Conservation (phyloP, 2,329 filamentous ascomycete species). For the Falciphora oryzae region DNA sequence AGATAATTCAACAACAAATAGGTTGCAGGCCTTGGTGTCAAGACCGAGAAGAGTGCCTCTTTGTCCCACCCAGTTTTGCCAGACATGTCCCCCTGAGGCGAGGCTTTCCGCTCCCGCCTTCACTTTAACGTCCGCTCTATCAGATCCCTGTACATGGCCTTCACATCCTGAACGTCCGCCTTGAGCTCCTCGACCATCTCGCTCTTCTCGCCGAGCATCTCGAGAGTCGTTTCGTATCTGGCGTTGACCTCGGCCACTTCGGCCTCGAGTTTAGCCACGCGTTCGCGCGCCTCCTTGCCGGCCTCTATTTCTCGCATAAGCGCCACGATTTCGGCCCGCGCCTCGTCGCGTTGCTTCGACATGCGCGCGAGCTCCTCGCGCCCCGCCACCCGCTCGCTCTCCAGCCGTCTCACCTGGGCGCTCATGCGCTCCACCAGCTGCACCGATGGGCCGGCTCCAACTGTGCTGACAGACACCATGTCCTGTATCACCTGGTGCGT, state of each 20-base stretch:
- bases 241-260: slow-evolving; percentile 63
- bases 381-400: slow-evolving; percentile 83
- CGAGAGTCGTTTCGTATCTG: slow-evolving; percentile 84
- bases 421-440: slow-evolving; percentile 96
- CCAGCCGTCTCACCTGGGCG: slow-evolving; percentile 81
- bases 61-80: background rate
- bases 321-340: slow-evolving; percentile 81
- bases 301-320: slow-evolving; percentile 83
- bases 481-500: slow-evolving; percentile 71
- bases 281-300: slow-evolving; percentile 54
- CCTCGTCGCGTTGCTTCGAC: slow-evolving; percentile 82
- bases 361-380: slow-evolving; percentile 82
- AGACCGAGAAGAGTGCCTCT: background rate
- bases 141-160: slow-evolving; percentile 91
- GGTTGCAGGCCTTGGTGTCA: slow-evolving; percentile 7
- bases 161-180: slow-evolving; percentile 86
- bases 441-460: slow-evolving; percentile 84
- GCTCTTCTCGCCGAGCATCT: slow-evolving; percentile 95
- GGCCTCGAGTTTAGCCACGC: slow-evolving; percentile 59
- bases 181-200: slow-evolving; percentile 87
- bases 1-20: background rate
- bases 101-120: background rate
- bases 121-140: slow-evolving; percentile 67
- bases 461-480: slow-evolving; percentile 82
- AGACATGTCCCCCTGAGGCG: background rate